Evolutionary conservation across 768 basidiomycete species (phyloP), one percentile per base, ranked within the genome.

Genomic region (Amylocystis lapponica): DNA sequence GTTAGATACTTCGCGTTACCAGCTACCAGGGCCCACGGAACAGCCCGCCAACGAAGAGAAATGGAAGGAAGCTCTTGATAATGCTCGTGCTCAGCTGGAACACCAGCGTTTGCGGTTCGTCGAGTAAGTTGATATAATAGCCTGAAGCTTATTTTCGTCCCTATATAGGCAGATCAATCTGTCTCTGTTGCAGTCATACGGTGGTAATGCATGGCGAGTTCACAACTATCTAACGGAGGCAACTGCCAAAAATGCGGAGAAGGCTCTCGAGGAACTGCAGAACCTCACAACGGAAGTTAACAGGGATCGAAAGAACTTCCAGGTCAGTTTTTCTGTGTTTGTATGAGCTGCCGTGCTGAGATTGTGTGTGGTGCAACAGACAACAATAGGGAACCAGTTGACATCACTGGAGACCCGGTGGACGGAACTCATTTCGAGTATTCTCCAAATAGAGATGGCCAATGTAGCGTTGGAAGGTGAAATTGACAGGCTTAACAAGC

Each of bases 401-500:
- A 86, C 79, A 22, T 68, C 78, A 8, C 67, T 96, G 46, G 93
- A 97, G 65, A 85, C 78, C 27, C 75, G 83, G 49, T 98, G 94
- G 94, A 94, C 90, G 17, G 89, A 93, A 64, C 71, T 97, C 36
- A 83, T 98, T 43, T 92, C 90, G 41, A 85, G 66, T 40, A 86
- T 94, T 34, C 67, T 97, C 46, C 94, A 97, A 65, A 86, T 96
- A 51, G 94, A 96, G 71, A 82, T 98, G 80, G 95, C 93, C 14
- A 94, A 92, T 60, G 75, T 83, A 31, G 90, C 91, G 21, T 63
- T 96, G 61, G 91, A 93, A 53, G 81, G 71, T 5, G 91, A 96
- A 56, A 72, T 96, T 36, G 76, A 74, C 35, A 65, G 72, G 29
- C 63, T 89, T 40, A 71, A 73, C 52, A 67, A 66, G 47, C 72